A percentile compares a stretch with the other conserved stretches of the same genome.
phyloP scores from a whole-genome alignment of 1,284 basidiomycete genomes.

The Cryptococcus hybrid region DNA sequence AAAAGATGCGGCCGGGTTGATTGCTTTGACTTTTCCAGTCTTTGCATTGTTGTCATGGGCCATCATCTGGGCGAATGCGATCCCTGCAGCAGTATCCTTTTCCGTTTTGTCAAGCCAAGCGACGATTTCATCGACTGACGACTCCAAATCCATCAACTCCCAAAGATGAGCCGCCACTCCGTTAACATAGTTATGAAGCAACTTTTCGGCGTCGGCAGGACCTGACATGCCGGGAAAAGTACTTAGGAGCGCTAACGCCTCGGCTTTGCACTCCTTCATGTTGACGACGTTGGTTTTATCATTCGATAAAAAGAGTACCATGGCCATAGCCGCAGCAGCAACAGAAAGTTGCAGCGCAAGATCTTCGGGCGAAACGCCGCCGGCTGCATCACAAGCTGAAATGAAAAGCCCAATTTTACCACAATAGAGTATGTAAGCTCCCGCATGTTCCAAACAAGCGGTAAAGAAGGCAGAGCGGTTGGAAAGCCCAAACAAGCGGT shows the following conservation, averaged over 20 bases:
- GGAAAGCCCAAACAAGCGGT: neutral
- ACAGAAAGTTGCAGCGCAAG: slow-evolving; percentile 20
- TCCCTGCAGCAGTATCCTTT: no score
- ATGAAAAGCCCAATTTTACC: slow-evolving; percentile 15
- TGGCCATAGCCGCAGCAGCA: slow-evolving; percentile 20
- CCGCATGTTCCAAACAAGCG: neutral
- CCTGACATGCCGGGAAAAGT: slow-evolving; percentile 1
- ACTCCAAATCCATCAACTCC: slow-evolving; percentile 10
- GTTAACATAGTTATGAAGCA: slow-evolving; percentile 4
- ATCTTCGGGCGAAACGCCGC: slow-evolving; percentile 1
- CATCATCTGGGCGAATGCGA: no score
- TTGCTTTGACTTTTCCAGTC: neutral
- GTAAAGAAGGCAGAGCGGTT: neutral
- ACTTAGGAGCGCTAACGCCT: neutral
- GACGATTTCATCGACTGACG: neutral
- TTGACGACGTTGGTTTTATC: neutral
- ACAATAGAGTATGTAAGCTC: neutral
- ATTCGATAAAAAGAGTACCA: slow-evolving; percentile 4
- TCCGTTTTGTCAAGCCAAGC: neutral
- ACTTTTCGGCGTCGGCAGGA: neutral
- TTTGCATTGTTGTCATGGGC: no score
- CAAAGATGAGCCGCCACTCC: slow-evolving; percentile 9
- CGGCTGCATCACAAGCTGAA: slow-evolving; percentile 30
- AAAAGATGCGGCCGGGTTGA: slow-evolving; percentile 8
- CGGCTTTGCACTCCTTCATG: neutral